Evolutionary conservation across 2,329 filamentous ascomycete genomes (phyloP).

Genomic region (Apiospora malaysiana): DNA sequence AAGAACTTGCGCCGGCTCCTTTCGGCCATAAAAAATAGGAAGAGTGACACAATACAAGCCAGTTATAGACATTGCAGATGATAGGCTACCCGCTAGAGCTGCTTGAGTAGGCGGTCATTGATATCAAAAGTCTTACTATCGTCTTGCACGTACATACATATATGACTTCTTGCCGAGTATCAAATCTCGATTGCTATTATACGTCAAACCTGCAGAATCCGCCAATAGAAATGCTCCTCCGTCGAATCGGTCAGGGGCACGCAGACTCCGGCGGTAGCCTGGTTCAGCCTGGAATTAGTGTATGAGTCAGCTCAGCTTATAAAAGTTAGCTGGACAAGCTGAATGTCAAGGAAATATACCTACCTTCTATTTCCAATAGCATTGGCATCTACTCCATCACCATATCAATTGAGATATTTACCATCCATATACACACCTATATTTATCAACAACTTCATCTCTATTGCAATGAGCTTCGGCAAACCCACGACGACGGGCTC

Average conservation of each 20-base stretch:
- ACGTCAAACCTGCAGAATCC: background rate
- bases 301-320: conserved; percentile 1
- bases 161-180: background rate
- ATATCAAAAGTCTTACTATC: background rate
- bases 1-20: background rate
- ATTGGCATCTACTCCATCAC: background rate
- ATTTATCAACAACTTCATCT: background rate
- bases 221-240: background rate
- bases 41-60: too few species aligned
- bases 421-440: background rate
- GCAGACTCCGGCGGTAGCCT: background rate
- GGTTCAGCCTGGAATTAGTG: background rate
- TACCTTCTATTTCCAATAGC: background rate
- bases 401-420: background rate
- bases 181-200: background rate
- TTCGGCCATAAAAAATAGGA: background rate
- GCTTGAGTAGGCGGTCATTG: background rate
- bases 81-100: background rate
- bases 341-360: background rate
- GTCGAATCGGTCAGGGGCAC: background rate
- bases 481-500: background rate
- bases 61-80: too few species aligned
- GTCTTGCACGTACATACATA: background rate
- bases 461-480: background rate
- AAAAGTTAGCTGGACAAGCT: background rate